phyloP scores from a whole-genome alignment of 495 filamentous ascomycete species.

The Talaromyces liani region DNA sequence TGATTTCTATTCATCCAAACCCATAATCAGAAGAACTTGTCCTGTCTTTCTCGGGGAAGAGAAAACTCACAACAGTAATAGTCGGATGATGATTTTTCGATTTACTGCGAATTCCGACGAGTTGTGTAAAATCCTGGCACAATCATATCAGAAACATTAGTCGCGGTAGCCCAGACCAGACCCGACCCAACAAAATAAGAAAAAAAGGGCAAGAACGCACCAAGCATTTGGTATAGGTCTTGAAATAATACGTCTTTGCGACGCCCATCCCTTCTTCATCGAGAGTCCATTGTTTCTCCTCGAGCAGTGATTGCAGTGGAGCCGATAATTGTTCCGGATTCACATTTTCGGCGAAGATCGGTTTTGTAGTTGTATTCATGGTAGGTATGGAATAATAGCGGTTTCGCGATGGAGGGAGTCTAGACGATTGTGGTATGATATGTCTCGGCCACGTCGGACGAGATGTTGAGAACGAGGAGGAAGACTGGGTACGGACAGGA shows the following conservation, averaged over 20 bases:
- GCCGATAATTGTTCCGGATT: slow-evolving; percentile 21
- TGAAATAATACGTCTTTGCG: slow-evolving; percentile 39
- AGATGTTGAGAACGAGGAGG: neutral
- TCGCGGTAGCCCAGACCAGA: neutral
- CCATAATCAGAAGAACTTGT: slow-evolving; percentile 10
- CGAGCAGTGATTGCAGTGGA: slow-evolving; percentile 18
- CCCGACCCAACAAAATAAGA: neutral
- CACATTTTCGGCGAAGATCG: slow-evolving; percentile 27
- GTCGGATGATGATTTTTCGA: slow-evolving; percentile 40
- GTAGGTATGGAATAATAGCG: neutral
- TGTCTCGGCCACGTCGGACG: neutral
- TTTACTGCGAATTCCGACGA: slow-evolving; percentile 12
- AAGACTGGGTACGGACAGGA: neutral
- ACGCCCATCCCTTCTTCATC: slow-evolving; percentile 31
- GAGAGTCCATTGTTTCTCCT: slow-evolving; percentile 28
- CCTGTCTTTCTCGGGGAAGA: neutral
- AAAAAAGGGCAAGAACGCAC: slow-evolving; percentile 12
- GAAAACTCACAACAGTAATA: slow-evolving; percentile 36
- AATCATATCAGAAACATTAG: neutral
- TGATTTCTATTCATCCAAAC: slow-evolving; percentile 21
- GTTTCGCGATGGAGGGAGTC: neutral
- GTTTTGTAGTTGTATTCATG: neutral
- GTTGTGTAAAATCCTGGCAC: slow-evolving; percentile 10
- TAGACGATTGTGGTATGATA: neutral
- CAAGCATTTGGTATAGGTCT: slow-evolving; percentile 37